Conservation (phyloP, 2,329 filamentous ascomycete genomes). For the Colletotrichum truncatum region DNA sequence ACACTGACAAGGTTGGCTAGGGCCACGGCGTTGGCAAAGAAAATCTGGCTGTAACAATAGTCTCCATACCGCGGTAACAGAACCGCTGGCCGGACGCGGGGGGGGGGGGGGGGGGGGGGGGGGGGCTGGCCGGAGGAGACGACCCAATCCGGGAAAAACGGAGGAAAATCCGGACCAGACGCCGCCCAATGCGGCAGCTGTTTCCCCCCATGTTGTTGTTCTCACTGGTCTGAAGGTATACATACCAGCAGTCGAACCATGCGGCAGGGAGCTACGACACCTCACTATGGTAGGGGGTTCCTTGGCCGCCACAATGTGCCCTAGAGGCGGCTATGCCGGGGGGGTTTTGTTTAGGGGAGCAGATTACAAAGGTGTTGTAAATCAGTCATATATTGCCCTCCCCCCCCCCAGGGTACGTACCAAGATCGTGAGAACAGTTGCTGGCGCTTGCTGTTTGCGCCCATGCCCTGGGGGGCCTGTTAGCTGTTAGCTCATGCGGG, state of each 20-base stretch:
- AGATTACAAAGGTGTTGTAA: constrained; percentile 17
- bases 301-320: neutral
- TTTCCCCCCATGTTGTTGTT: neutral
- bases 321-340: neutral
- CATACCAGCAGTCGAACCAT: no score
- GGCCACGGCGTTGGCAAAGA: neutral
- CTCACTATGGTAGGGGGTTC: neutral
- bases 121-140: constrained; percentile 16
- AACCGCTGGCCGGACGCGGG: neutral
- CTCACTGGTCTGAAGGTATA: no score
- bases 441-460: neutral
- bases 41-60: constrained; percentile 1
- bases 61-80: constrained; percentile 17
- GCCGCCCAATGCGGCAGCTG: constrained; percentile 17
- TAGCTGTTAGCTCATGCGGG: no score
- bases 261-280: no score
- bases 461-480: no score
- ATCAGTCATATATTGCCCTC: neutral
- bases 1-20: neutral
- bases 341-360: neutral
- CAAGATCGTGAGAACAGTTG: neutral
- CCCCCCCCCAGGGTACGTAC: no score
- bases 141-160: constrained; percentile 17
- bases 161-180: constrained; percentile 21
- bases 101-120: constrained; percentile 6